Base-by-base conservation (phyloP, 2,329 filamentous ascomycete genomes). In the Cytospora piceae region DNA sequence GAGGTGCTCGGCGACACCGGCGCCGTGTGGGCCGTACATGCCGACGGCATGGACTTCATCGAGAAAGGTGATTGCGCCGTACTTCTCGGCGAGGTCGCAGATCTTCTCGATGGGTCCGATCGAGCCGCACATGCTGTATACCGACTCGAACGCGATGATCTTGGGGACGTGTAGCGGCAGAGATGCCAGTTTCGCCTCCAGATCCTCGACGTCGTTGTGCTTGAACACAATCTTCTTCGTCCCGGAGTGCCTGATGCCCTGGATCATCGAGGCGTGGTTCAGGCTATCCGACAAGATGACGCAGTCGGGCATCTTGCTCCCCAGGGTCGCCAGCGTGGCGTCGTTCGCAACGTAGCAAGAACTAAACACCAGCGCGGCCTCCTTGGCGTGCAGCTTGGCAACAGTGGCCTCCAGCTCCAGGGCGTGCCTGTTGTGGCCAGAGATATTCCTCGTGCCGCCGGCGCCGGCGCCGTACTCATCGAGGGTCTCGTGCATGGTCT, bases 341-440 rank as follows among this genome's bases (percentile, higher is more conserved):
- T 99, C 95, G 75, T 99, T 99, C 70, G 95, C 95, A 61, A 99
- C 95, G 74, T 96, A 99, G 85, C 95, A 99, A 17, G 94, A 98
- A 69, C 92, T 94, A 77, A 99, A 99, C 61, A 98, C 95, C 66
- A 99, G 81, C 1, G 95, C 93, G 9, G 91, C 87, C 73, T 98
- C 94, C 79, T 98, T 95, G 58, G 93, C 88, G 76, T 99, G 95
- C 46, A 99, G 82, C 74, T 92, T 92, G 24, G 95, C 94, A 71
- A 97, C 80, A 0, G 91, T 91, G 34, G 80, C 83, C 80, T 99
- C 95, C 59, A 99, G 80, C 59, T 86, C 86, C 65, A 99, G 88
- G 8, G 95, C 95, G 75, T 99, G 95, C 79, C 91, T 88, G 79
- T 99, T 99, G 80, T 99, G 95, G 20, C 95, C 95, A 20, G 95